Conservation (phyloP, 1,139 yeast species). For the Blastobotrys capitulatus region DNA sequence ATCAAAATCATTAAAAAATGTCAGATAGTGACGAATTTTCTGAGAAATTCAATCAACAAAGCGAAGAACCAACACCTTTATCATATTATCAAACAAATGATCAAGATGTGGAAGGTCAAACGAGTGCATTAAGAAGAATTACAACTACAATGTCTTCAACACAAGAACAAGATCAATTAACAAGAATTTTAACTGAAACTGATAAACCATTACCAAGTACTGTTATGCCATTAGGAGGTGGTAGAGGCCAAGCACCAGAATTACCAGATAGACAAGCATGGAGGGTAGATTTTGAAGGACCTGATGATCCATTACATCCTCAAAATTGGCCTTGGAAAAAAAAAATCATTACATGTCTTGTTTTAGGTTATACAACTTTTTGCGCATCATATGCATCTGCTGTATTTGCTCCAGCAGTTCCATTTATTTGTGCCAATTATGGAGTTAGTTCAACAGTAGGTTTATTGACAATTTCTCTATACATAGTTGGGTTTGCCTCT, state of each 20-base stretch:
- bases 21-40: neutral
- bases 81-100: neutral
- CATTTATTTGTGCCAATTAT: constrained; percentile 27
- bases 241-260: constrained; percentile 44
- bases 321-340: constrained; percentile 40
- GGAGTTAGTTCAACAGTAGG: constrained; percentile 31
- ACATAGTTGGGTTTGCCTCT: constrained; percentile 76
- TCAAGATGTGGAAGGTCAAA: neutral
- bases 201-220: neutral
- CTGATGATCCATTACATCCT: constrained; percentile 47
- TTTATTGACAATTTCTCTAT: constrained; percentile 57
- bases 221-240: constrained; percentile 38
- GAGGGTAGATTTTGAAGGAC: constrained; percentile 48
- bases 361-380: constrained; percentile 37
- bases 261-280: constrained; percentile 43
- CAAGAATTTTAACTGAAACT: neutral
- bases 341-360: constrained; percentile 31
- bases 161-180: neutral
- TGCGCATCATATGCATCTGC: constrained; percentile 42
- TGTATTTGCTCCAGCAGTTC: constrained; percentile 36
- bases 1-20: neutral
- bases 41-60: neutral
- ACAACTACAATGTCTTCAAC: neutral
- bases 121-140: neutral
- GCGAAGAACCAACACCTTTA: constrained; percentile 5